phyloP scores from a whole-genome alignment of 75 land plant genomes.

The Ceratopteris richardii region DNA sequence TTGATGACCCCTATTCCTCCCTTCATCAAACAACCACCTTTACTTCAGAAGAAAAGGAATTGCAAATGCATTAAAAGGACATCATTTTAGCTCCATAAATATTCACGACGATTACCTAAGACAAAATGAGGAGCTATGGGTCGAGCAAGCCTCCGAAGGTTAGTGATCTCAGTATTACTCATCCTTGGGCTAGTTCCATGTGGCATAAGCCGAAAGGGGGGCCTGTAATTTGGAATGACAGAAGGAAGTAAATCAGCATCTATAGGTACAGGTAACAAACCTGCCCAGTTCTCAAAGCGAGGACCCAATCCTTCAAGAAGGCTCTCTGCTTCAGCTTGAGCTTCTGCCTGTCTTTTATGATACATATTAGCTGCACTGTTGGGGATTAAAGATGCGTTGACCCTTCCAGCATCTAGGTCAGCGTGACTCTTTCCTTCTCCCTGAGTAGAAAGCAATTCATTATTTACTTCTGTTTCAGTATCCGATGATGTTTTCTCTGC shows the following conservation, averaged over 20 bases:
- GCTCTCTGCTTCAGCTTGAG: slow-evolving; percentile 50
- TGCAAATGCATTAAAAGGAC: not conserved
- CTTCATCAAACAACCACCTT: slow-evolving; percentile 34
- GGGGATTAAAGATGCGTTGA: too few species aligned
- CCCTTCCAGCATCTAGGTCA: too few species aligned
- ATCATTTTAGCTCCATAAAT: not conserved
- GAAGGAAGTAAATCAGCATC: slow-evolving; percentile 89
- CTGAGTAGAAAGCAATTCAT: too few species aligned
- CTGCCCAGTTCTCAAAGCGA: slow-evolving; percentile 81
- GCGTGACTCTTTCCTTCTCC: too few species aligned
- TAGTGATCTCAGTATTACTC: slow-evolving; percentile 50
- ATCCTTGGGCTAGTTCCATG: slow-evolving; percentile 58
- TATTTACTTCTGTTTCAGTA: too few species aligned
- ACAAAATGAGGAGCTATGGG: slow-evolving; percentile 93
- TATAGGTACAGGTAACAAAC: slow-evolving; percentile 70
- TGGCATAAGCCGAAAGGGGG: slow-evolving; percentile 89
- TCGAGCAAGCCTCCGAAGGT: slow-evolving; percentile 62
- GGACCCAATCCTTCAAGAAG: slow-evolving; percentile 80
- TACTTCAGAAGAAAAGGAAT: not conserved
- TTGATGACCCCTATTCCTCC: slow-evolving; percentile 77
- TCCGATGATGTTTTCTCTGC: too few species aligned
- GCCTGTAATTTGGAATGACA: slow-evolving; percentile 49
- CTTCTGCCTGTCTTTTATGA: slow-evolving; percentile 4
- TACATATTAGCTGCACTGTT: too few species aligned
- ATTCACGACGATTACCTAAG: slow-evolving; percentile 45